Conservation (phyloP, 2,329 filamentous ascomycete species). For the Diaporthe ilicicola region DNA sequence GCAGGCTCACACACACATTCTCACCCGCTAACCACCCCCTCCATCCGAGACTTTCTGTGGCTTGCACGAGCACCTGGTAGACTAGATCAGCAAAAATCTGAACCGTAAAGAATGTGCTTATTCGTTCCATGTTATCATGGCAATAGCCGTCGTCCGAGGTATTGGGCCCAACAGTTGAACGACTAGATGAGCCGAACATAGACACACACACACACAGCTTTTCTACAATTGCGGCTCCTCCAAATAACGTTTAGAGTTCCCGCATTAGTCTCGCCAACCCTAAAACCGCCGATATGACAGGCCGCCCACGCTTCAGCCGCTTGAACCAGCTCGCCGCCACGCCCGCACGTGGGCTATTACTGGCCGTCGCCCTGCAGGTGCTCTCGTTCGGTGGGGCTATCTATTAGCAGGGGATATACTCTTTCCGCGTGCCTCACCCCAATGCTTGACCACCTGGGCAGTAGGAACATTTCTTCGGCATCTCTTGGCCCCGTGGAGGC, state of each 20-base stretch:
- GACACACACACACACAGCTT: neutral
- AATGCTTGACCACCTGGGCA: constrained; percentile 11
- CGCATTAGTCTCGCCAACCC: constrained; percentile 12
- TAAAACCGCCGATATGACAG: constrained; percentile 5
- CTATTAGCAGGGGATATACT: constrained; percentile 19
- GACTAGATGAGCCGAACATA: neutral
- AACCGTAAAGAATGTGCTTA: neutral
- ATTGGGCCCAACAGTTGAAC: neutral
- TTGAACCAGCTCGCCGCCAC: neutral
- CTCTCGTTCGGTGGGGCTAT: neutral
- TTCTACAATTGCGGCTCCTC: constrained; percentile 27
- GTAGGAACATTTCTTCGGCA: constrained; percentile 23
- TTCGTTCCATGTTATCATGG: neutral
- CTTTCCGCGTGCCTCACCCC: constrained; percentile 12
- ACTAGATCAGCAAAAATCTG: constrained; percentile 2
- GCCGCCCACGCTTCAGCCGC: neutral
- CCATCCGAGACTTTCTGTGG: neutral
- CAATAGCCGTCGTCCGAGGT: neutral
- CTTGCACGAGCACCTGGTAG: constrained; percentile 6
- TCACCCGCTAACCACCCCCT: neutral
- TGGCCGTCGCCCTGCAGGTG: constrained; percentile 18
- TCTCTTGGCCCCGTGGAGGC: constrained; percentile 25
- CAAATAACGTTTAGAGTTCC: constrained; percentile 32
- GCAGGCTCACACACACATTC: neutral
- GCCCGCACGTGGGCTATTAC: neutral